Evolutionary conservation across 768 basidiomycete genomes (phyloP), one percentile per base, ranked within the genome.

Genomic region (Dacryopinax spathularia): DNA sequence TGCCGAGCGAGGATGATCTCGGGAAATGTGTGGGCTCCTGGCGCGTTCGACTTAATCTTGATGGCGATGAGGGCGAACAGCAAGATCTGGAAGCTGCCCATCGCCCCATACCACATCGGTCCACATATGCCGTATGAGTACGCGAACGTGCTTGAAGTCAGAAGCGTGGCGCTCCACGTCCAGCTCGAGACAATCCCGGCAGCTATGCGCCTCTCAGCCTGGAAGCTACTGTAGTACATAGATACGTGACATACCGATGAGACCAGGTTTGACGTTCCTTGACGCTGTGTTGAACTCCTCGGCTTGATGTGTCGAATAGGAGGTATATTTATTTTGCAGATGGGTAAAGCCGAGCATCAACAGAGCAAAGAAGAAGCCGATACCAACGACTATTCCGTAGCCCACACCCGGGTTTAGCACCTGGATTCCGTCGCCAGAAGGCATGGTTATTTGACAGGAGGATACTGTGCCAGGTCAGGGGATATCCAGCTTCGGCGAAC

Each of bases 1-100:
- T 80, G 82, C 12, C 80, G 76, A 0, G 72, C 74, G 56, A 66
- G 68, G 34, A 81, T 80, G 34, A 84, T 82, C 75, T 85, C 82
- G 27, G 82, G 72, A 67, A 82, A 84, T 0, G 82, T 85, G 66
- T 80, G 80, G 0, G 81, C 81, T 16, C 79, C 78, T 33, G 82
- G 82, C 0, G 82, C 83, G 60, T 83, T 83, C 75, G 77, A 78
- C 70, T 84, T 85, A 12, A 84, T 78, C 67, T 73, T 73, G 62
- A 71, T 71, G 22, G 75, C 75, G 27, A 73, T 65, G 5, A 69
- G 66, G 34, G 72, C 79, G 63, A 83, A 83, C 63, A 82, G 75
- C 4, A 76, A 75, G 20, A 83, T 76, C 68, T 82, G 81, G 22
- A 81, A 79, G 0, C 82, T 83, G 13, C 65, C 34, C 7, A 27